Evolutionary conservation across 768 basidiomycete species (phyloP).

Genomic region (Astraeus odoratus): DNA sequence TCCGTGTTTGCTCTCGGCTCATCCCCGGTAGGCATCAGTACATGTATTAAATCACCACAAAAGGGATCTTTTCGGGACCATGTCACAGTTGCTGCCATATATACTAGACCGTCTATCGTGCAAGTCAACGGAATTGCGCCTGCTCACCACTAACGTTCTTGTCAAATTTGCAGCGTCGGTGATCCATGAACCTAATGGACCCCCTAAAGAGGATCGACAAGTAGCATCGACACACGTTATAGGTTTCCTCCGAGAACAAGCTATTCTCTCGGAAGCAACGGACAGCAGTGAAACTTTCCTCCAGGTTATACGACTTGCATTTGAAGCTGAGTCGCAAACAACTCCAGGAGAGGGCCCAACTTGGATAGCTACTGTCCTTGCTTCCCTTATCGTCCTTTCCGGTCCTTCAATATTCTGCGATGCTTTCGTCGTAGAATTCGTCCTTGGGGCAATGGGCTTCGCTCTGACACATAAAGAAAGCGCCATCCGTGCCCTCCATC

Average conservation of each 20-base stretch:
- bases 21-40: constrained; percentile 16
- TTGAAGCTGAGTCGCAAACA: constrained; percentile 16
- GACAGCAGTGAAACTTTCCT: constrained; percentile 15
- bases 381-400: constrained; percentile 42
- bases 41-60: constrained; percentile 17
- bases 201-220: constrained; percentile 20
- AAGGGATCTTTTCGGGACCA: constrained; percentile 11
- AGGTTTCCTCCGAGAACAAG: constrained; percentile 16
- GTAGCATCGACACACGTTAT: constrained; percentile 21
- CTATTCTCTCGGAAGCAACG: constrained; percentile 1
- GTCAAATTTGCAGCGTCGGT: constrained; percentile 24
- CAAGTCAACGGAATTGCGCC: constrained; percentile 12
- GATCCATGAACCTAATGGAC: constrained; percentile 24
- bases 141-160: constrained; percentile 16
- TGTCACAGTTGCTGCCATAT: constrained; percentile 17
- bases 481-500: constrained; percentile 31
- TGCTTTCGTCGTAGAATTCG: constrained; percentile 30
- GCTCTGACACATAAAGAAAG: constrained; percentile 29
- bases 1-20: neutral
- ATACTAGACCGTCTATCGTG: constrained; percentile 12
- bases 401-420: constrained; percentile 39
- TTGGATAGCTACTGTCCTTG: constrained; percentile 40
- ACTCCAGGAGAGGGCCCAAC: constrained; percentile 25
- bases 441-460: constrained; percentile 29
- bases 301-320: constrained; percentile 21